phyloP scores from a whole-genome alignment of 495 filamentous ascomycete genomes.

The Penicillium cataractarum region DNA sequence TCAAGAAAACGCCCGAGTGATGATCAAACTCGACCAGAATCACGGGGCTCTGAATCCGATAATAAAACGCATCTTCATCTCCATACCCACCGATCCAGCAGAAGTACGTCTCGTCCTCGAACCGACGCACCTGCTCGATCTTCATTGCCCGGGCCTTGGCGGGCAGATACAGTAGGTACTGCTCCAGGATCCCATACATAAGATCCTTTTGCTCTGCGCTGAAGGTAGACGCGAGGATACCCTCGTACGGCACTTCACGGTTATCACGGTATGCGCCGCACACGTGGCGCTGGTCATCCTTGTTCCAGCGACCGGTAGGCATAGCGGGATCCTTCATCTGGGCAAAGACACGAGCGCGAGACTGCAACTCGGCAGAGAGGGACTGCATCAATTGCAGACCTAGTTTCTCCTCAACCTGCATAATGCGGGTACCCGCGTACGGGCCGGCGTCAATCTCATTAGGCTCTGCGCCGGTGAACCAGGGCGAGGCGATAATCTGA shows the following conservation, averaged over 20 bases:
- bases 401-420: conserved; percentile 65
- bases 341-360: conserved; percentile 57
- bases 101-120: conserved; percentile 71
- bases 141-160: conserved; percentile 50
- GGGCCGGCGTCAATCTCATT: conserved; percentile 70
- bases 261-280: conserved; percentile 79
- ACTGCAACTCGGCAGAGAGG: conserved; percentile 50
- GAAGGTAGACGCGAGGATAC: conserved; percentile 53
- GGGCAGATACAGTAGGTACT: conserved; percentile 69
- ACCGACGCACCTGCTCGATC: conserved; percentile 51
- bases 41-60: conserved; percentile 73
- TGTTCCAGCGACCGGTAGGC: conserved; percentile 72
- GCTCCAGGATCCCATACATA: conserved; percentile 57
- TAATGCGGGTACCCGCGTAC: conserved; percentile 61
- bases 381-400: conserved; percentile 71
- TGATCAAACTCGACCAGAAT: conserved; percentile 77
- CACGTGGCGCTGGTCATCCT: conserved; percentile 71
- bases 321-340: conserved; percentile 61
- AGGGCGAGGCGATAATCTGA: conserved; percentile 67
- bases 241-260: conserved; percentile 74
- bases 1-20: conserved; percentile 77
- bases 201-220: conserved; percentile 49
- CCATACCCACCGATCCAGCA: conserved; percentile 72
- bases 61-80: conserved; percentile 74
- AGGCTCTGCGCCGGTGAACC: conserved; percentile 78